These are phyloP conservation scores for Elsinoe ampelina DNA, from an alignment of 2,329 filamentous ascomycete genomes.

Conservation along the genomic window DNA sequence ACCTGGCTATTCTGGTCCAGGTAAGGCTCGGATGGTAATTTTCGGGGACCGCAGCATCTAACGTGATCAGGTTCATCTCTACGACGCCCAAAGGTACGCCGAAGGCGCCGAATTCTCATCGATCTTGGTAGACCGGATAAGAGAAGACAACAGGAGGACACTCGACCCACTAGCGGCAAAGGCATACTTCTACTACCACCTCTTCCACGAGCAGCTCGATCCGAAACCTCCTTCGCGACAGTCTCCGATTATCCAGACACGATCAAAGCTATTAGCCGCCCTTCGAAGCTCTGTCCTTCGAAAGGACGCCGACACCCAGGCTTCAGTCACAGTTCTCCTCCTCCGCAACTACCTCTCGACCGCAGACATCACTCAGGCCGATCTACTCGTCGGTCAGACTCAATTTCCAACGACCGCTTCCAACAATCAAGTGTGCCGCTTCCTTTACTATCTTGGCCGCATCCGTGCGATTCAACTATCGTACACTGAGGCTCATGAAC, in stretches of 20 bases:
- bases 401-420: slow-evolving; percentile 89
- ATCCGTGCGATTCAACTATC: slow-evolving; percentile 93
- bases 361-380: slow-evolving; percentile 93
- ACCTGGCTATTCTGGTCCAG: slow-evolving; percentile 30
- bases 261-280: slow-evolving; percentile 75
- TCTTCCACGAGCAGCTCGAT: slow-evolving; percentile 86
- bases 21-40: slow-evolving; percentile 16
- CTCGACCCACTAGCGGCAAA: slow-evolving; percentile 89
- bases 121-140: slow-evolving; percentile 73
- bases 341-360: slow-evolving; percentile 94
- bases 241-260: slow-evolving; percentile 77
- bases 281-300: slow-evolving; percentile 91
- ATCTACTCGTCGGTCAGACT: slow-evolving; percentile 89
- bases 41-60: not conserved
- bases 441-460: slow-evolving; percentile 92
- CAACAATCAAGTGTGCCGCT: slow-evolving; percentile 96
- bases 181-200: slow-evolving; percentile 94
- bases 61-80: slow-evolving; percentile 68
- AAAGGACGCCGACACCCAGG: slow-evolving; percentile 96
- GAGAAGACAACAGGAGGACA: slow-evolving; percentile 83
- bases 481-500: slow-evolving; percentile 94
- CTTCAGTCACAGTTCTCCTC: slow-evolving; percentile 86
- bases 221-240: slow-evolving; percentile 82
- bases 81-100: slow-evolving; percentile 73
- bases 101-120: slow-evolving; percentile 77